phyloP scores from a whole-genome alignment of 176 grass and related monocot species.

The Triticum monococcum region DNA sequence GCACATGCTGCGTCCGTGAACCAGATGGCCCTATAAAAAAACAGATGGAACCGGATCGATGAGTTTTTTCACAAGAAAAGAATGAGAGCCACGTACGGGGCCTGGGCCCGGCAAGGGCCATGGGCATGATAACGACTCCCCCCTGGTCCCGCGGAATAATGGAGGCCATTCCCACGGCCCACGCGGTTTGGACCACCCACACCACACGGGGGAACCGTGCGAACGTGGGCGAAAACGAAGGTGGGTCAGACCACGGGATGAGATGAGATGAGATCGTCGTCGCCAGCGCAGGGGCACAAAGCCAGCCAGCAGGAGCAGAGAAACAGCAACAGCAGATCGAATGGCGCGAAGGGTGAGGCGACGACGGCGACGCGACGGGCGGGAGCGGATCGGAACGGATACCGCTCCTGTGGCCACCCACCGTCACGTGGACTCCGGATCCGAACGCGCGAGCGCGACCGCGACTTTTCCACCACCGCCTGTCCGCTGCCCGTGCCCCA shows the following conservation, averaged over 20 bases:
- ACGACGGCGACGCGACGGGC: conserved; percentile 11
- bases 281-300: neutral
- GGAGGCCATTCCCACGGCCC: neutral
- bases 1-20: too few species aligned
- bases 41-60: too few species aligned
- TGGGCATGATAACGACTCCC: too few species aligned
- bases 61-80: too few species aligned
- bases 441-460: neutral
- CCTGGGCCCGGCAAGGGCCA: too few species aligned
- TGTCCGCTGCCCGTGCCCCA: neutral
- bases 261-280: neutral
- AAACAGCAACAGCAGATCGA: neutral
- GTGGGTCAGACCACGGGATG: neutral
- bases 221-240: neutral
- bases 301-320: too few species aligned
- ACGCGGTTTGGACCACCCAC: neutral
- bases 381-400: neutral
- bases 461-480: neutral
- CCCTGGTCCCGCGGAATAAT: neutral
- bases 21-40: too few species aligned
- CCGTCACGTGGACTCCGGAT: conserved; percentile 11
- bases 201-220: neutral
- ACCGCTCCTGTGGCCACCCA: neutral
- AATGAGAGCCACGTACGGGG: too few species aligned
- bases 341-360: neutral